Evolutionary conservation across 192 early-diverging fungal species (phyloP), one percentile per base, ranked within the genome.

Genomic region (Backusella psychrophila): DNA sequence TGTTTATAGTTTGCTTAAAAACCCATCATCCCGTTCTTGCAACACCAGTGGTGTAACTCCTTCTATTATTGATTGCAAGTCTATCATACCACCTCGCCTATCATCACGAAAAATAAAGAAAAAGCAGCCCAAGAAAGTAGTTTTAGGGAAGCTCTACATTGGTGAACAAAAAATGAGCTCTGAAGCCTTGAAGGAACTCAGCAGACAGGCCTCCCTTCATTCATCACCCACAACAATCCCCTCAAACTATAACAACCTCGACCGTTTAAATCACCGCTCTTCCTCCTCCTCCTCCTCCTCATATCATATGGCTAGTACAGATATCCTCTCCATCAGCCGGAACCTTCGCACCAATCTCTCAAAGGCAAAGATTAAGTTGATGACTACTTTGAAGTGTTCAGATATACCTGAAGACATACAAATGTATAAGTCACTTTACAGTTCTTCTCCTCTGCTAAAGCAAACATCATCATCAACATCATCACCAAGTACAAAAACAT

Each of bases 91-190:
- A 63, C 21, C 68, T 38, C 34, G 5, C 36, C 38, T 69, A 31
- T 67, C n/a, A 39, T 41, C 38, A 69, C 36, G 68, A 23, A 69
- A 39, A 69, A 38, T 71, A 46, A 71, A 71, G 41, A 71, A 71
- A 71, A 71, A 31, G 29, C 41, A 49, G 17, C 42, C 70, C 12
- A 71, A 71, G 23, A 71, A 71, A 26, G 42, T 71, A 6, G 42
- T 71, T 1, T 29, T 71, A n/a, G 68, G 68, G 21, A 71, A 49
- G 39, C 44, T 42, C 26, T 31, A 21, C 29, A 19, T 26, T 23
- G 70, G 70, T 26, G 49, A 71, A 26, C 70, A 71, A 49, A 71
- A 33, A 49, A 71, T 71, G 70, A 71, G 70, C 42, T 26, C 42
- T 14, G 36, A 49, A 49, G 70, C 41, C 26, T 71, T 71, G 42